These are phyloP conservation scores for Hyphopichia khmerensis DNA, from an alignment of 1,139 yeast species.

Conservation along the genomic window DNA sequence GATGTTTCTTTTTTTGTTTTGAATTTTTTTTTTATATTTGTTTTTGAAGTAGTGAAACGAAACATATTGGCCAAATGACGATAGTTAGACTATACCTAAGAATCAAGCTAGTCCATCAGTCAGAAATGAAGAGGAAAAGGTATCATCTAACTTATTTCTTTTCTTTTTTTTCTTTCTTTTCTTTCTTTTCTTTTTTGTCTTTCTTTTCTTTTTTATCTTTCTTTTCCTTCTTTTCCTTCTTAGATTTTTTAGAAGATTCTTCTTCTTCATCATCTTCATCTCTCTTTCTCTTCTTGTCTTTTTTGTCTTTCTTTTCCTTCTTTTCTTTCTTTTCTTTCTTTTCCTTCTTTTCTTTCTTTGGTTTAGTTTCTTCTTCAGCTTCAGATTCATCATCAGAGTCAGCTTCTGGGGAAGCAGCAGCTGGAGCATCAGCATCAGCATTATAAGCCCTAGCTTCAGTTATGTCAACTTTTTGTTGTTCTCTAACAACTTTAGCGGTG, in stretches of 20 bases:
- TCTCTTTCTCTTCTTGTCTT: slow-evolving; percentile 29
- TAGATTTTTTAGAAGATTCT: slow-evolving; percentile 15
- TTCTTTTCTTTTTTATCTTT: slow-evolving; percentile 26
- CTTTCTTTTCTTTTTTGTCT: slow-evolving; percentile 20
- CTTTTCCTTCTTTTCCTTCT: slow-evolving; percentile 48
- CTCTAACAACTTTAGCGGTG: slow-evolving; percentile 71
- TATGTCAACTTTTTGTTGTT: slow-evolving; percentile 79
- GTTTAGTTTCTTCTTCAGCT: slow-evolving; percentile 41
- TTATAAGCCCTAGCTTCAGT: slow-evolving; percentile 86
- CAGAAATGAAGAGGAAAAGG: background rate
- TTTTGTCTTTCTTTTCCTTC: slow-evolving; percentile 23
- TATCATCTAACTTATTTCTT: background rate
- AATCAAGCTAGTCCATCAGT: too few species aligned
- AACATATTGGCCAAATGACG: too few species aligned
- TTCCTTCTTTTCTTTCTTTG: slow-evolving; percentile 25
- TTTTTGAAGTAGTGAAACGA: too few species aligned
- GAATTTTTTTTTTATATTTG: background rate
- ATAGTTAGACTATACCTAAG: too few species aligned
- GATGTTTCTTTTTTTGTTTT: background rate
- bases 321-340: slow-evolving; percentile 25
- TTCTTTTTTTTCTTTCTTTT: slow-evolving; percentile 32
- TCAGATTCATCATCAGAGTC: slow-evolving; percentile 44
- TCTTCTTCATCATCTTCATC: slow-evolving; percentile 27
- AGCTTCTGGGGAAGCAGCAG: slow-evolving; percentile 26
- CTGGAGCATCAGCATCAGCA: slow-evolving; percentile 83